phyloP scores from a whole-genome alignment of 2,329 filamentous ascomycete genomes.

The Trichocomaceae sp. region DNA sequence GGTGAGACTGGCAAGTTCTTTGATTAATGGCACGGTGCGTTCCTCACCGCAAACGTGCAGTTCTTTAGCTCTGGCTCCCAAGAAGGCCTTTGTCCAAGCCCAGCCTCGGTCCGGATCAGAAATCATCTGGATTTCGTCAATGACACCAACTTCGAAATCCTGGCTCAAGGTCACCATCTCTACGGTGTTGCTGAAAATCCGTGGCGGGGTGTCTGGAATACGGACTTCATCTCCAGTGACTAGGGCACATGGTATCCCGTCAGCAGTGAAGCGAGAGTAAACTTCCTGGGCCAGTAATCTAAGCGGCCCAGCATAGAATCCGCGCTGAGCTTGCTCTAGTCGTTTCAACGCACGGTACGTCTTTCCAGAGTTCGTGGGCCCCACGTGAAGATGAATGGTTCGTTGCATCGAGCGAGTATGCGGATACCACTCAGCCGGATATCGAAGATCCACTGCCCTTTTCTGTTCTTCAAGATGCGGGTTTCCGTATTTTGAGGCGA shows the following conservation, averaged over 20 bases:
- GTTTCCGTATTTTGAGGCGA: slow-evolving; percentile 52
- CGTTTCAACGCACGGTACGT: slow-evolving; percentile 89
- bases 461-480: slow-evolving; percentile 54
- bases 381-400: slow-evolving; percentile 85
- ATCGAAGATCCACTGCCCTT: slow-evolving; percentile 72
- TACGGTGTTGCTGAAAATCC: slow-evolving; percentile 80
- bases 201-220: slow-evolving; percentile 52
- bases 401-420: slow-evolving; percentile 72
- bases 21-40: slow-evolving; percentile 70
- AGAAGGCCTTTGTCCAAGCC: slow-evolving; percentile 87
- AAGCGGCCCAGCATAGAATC: slow-evolving; percentile 86
- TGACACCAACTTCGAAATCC: slow-evolving; percentile 77
- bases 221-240: slow-evolving; percentile 88
- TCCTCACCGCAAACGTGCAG: slow-evolving; percentile 91
- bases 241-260: slow-evolving; percentile 69
- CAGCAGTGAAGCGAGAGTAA: slow-evolving; percentile 76
- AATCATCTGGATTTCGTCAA: slow-evolving; percentile 99
- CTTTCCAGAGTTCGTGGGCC: slow-evolving; percentile 96
- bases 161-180: slow-evolving; percentile 68
- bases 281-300: slow-evolving; percentile 88
- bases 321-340: slow-evolving; percentile 66
- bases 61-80: slow-evolving; percentile 81
- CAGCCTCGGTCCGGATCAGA: slow-evolving; percentile 71
- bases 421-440: slow-evolving; percentile 87
- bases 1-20: slow-evolving; percentile 66